Evolutionary conservation across 2,329 filamentous ascomycete species (phyloP).

Genomic region (Rugonectria rugulosa): DNA sequence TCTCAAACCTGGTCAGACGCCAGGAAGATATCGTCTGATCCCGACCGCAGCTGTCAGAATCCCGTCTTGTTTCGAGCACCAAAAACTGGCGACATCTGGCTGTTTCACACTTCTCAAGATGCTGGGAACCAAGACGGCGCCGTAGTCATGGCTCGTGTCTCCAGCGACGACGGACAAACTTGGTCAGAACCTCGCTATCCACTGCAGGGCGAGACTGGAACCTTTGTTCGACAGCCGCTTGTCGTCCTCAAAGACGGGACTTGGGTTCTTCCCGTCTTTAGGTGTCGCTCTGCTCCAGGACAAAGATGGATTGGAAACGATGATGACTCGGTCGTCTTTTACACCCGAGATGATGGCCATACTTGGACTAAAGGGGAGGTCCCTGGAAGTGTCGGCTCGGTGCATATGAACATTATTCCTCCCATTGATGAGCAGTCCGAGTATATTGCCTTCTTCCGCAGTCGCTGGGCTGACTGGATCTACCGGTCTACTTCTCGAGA

Average conservation of each 20-base stretch:
- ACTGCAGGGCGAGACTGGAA: conserved; percentile 45
- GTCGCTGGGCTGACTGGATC: conserved; percentile 53
- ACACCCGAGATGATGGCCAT: conserved; percentile 46
- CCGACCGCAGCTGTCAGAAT: conserved; percentile 53
- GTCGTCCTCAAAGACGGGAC: conserved; percentile 45
- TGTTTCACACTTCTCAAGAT: conserved; percentile 54
- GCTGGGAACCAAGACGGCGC: conserved; percentile 53
- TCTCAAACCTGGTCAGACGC: conserved; percentile 43
- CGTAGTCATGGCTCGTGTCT: conserved; percentile 47
- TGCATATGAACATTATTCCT: conserved; percentile 53
- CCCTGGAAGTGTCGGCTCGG: conserved; percentile 46
- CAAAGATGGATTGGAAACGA: conserved; percentile 54
- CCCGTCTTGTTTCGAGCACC: conserved; percentile 51
- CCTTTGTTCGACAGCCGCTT: conserved; percentile 52
- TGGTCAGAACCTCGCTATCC: conserved; percentile 46
- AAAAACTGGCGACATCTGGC: conserved; percentile 45
- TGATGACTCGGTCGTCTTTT: conserved; percentile 50
- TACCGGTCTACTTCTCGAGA: conserved; percentile 50
- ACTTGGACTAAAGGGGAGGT: conserved; percentile 50
- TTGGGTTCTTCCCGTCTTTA: conserved; percentile 53
- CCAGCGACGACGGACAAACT: conserved; percentile 44
- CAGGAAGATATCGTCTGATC: conserved; percentile 47
- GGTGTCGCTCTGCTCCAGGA: conserved; percentile 49
- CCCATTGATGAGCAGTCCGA: conserved; percentile 30
- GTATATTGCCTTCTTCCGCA: conserved; percentile 51